A percentile compares a stretch with the other conserved stretches of the same genome.
Conservation (phyloP, 108 stramenopile species). For the Pseudonitzschia multistriata region DNA sequence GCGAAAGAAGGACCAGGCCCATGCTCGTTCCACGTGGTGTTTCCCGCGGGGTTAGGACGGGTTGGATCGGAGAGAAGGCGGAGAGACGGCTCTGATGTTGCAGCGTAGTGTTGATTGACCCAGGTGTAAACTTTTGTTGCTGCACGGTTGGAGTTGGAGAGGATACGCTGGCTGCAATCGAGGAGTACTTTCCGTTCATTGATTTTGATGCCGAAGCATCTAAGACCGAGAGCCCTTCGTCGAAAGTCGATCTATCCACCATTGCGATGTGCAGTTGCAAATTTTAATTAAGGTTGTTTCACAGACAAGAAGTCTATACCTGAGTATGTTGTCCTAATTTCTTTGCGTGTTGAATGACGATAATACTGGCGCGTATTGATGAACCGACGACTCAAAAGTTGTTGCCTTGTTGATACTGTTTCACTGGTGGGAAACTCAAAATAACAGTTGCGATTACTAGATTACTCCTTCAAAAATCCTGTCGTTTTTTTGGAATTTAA, state of each 20-base stretch:
- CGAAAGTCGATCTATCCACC: conserved; percentile 5
- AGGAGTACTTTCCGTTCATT: not conserved
- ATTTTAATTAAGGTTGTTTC: not conserved
- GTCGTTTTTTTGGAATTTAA: too few species aligned
- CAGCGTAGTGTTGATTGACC: not conserved
- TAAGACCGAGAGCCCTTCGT: not conserved
- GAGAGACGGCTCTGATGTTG: conserved; percentile 31
- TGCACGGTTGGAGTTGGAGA: conserved; percentile 16
- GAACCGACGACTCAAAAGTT: not conserved
- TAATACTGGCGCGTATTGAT: too few species aligned
- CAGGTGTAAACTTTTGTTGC: conserved; percentile 4
- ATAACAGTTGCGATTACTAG: too few species aligned
- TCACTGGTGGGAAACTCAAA: not conserved
- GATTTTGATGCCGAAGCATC: not conserved
- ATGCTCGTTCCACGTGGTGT: conserved; percentile 35
- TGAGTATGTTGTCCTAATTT: not conserved
- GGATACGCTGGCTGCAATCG: not conserved
- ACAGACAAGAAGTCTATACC: not conserved
- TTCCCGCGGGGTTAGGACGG: conserved; percentile 41
- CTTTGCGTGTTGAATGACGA: too few species aligned
- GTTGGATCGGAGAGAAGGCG: conserved; percentile 38
- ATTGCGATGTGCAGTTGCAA: not conserved
- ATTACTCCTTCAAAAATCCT: too few species aligned
- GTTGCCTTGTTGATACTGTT: not conserved
- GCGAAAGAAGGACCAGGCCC: conserved; percentile 43